phyloP scores from a whole-genome alignment of 108 stramenopile genomes.

The Skeletonema marinoi region DNA sequence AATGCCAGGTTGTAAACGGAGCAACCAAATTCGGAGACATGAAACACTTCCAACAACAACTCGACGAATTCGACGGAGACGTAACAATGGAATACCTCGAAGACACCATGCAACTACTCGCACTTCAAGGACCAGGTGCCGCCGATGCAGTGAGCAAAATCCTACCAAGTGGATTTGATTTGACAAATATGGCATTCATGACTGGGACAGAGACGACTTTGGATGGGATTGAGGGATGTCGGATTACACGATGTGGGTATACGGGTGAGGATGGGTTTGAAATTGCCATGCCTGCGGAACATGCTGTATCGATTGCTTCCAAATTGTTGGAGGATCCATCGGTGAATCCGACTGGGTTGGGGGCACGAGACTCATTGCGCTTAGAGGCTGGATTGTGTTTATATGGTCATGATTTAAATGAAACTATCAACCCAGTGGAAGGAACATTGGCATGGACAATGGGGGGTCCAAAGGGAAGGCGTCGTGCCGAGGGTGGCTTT shows the following conservation, averaged over 20 bases:
- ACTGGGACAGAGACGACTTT: constrained; percentile 84
- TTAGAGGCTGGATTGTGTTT: constrained; percentile 99
- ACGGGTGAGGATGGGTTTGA: constrained; percentile 99
- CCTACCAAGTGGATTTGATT: constrained; percentile 80
- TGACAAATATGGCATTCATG: constrained; percentile 95
- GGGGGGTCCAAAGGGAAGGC: constrained; percentile 86
- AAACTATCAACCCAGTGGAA: constrained; percentile 92
- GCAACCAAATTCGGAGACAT: constrained; percentile 97
- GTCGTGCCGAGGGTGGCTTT: constrained; percentile 93
- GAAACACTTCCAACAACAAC: constrained; percentile 84
- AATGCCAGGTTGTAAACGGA: constrained; percentile 91
- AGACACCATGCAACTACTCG: constrained; percentile 91
- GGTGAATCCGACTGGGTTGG: constrained; percentile 94
- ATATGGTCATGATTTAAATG: constrained; percentile 98
- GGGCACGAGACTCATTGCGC: constrained; percentile 97
- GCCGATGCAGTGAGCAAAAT: constrained; percentile 79
- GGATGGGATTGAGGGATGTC: constrained; percentile 90
- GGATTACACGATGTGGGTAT: constrained; percentile 98
- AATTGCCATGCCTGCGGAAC: constrained; percentile 84
- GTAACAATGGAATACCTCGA: constrained; percentile 92
- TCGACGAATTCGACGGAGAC: constrained; percentile 78
- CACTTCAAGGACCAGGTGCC: constrained; percentile 96
- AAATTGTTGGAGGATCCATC: constrained; percentile 72
- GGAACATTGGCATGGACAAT: constrained; percentile 95
- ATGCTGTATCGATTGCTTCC: constrained; percentile 82